These are phyloP conservation scores for Sporothrix phasma DNA, from an alignment of 2,329 filamentous ascomycete species.

Conservation along the genomic window DNA sequence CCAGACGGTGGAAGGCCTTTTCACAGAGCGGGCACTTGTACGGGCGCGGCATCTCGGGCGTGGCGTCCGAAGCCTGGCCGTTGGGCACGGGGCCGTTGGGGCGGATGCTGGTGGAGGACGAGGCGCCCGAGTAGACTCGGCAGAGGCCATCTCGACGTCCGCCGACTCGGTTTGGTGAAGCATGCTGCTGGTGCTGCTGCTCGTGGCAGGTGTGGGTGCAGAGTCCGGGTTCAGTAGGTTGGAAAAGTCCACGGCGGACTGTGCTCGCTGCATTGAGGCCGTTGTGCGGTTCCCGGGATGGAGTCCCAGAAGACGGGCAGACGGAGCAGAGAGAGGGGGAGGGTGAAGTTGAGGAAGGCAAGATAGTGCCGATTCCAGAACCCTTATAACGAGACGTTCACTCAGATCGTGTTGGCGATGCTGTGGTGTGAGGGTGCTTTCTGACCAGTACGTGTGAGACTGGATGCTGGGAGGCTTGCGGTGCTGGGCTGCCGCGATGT, in stretches of 20 bases:
- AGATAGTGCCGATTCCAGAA: no score
- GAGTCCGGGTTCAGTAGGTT: conserved; percentile 58
- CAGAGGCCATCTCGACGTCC: conserved; percentile 38
- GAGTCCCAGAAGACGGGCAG: conserved; percentile 9
- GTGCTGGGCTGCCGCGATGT: background rate
- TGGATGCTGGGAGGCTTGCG: background rate
- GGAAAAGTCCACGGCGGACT: conserved; percentile 64
- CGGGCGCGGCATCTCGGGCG: conserved; percentile 72
- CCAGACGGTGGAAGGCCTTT: conserved; percentile 94
- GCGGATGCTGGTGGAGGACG: conserved; percentile 39
- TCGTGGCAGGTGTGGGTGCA: conserved; percentile 12
- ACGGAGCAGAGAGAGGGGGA: background rate
- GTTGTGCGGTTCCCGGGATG: conserved; percentile 22
- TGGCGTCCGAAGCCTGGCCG: conserved; percentile 48
- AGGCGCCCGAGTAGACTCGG: conserved; percentile 12
- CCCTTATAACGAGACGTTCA: no score
- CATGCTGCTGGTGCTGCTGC: conserved; percentile 23
- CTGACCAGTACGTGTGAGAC: no score
- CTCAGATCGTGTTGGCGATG: no score
- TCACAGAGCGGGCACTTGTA: conserved; percentile 99
- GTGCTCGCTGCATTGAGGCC: conserved; percentile 68
- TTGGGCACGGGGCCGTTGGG: conserved; percentile 53
- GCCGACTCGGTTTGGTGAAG: conserved; percentile 26
- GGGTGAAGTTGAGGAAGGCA: background rate
- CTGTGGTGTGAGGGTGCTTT: no score